A percentile compares a stretch with the other conserved stretches of the same genome.
Evolutionary conservation across 129 eudicot genomes (phyloP).

Genomic region (Deinandra increscens): DNA sequence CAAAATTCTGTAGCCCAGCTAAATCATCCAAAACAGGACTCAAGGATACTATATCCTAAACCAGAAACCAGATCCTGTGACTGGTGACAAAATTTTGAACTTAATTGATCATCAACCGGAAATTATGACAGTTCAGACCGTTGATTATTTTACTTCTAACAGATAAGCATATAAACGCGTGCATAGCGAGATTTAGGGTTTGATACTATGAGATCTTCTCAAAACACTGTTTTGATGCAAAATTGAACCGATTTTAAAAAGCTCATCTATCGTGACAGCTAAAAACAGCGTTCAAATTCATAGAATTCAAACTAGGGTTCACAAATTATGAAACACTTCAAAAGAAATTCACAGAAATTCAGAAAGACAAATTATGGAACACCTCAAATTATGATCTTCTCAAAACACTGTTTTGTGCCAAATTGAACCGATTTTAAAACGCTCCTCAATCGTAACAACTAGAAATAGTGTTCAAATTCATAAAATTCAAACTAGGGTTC

Average conservation of each 20-base stretch:
- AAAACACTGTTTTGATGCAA: neutral
- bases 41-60: neutral
- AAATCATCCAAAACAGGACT: neutral
- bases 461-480: neutral
- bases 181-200: neutral
- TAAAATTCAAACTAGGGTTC: constrained; percentile 17
- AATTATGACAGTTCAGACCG: neutral
- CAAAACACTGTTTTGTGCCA: neutral
- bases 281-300: neutral
- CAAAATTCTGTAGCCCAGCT: neutral
- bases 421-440: constrained; percentile 2
- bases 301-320: constrained; percentile 17
- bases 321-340: neutral
- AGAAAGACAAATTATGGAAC: neutral
- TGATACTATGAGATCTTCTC: neutral
- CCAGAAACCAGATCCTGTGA: neutral
- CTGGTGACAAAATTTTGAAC: neutral
- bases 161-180: neutral
- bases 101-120: neutral
- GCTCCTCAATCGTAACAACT: neutral
- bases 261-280: neutral
- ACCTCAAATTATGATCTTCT: too few relatives aligned
- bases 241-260: constrained; percentile 2
- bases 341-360: neutral
- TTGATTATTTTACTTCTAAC: constrained; percentile 1